Conservation (phyloP, 1,139 yeast genomes). For the Suhomyces taliae region DNA sequence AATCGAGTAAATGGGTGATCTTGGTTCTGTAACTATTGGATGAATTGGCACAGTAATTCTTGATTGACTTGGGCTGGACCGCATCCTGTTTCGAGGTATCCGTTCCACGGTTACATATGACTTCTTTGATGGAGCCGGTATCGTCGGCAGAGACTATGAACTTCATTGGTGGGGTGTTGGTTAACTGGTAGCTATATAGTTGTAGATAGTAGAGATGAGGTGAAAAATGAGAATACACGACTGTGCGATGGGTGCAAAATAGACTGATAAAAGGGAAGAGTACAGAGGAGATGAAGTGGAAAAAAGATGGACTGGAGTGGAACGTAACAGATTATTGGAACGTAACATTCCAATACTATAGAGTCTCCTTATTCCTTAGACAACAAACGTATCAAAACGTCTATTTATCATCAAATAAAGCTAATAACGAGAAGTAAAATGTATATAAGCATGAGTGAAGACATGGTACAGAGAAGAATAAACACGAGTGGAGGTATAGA, state of each 20-base stretch:
- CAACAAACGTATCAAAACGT: no score
- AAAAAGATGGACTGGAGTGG: background rate
- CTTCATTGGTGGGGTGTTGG: constrained; percentile 36
- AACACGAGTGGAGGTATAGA: no score
- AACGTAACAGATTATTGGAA: background rate
- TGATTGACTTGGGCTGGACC: constrained; percentile 51
- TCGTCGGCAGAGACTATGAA: constrained; percentile 56
- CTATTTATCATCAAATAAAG: no score
- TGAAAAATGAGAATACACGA: constrained; percentile 5
- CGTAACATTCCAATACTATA: no score
- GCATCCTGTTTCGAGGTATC: constrained; percentile 67
- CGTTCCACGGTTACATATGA: constrained; percentile 58
- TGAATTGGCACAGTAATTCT: constrained; percentile 34
- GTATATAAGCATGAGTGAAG: no score
- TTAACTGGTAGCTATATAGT: background rate
- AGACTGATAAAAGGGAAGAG: no score
- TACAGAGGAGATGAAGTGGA: no score
- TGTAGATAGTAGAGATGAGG: constrained; percentile 12
- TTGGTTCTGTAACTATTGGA: constrained; percentile 30
- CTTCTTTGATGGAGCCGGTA: constrained; percentile 56
- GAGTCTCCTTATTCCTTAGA: no score
- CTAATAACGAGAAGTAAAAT: no score
- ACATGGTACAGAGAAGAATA: no score
- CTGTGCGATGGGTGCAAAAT: background rate
- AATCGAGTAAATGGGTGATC: constrained; percentile 27